A percentile compares a stretch with the other conserved stretches of the same genome.
Conservation (phyloP, 805 yeast species). For the Candida takata region DNA sequence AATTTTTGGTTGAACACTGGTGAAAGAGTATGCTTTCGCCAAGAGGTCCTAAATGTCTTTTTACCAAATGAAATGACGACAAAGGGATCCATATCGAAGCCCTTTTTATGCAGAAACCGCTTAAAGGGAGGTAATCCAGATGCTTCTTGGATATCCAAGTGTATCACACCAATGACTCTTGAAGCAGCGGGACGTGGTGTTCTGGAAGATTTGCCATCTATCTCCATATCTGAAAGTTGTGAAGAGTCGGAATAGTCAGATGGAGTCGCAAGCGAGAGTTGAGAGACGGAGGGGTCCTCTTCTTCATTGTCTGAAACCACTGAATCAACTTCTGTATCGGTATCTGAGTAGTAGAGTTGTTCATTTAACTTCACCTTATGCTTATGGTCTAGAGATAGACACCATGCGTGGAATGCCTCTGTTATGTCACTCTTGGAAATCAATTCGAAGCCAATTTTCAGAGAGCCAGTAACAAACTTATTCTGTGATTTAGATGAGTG, state of each 20-base stretch:
- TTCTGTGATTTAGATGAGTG: conserved; percentile 33
- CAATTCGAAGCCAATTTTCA: conserved; percentile 37
- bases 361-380: conserved; percentile 14
- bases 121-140: conserved; percentile 72
- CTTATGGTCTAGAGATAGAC: conserved; percentile 2
- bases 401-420: conserved; percentile 20
- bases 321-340: conserved; percentile 23
- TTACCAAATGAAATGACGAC: conserved; percentile 87
- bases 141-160: conserved; percentile 69
- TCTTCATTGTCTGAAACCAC: conserved; percentile 6
- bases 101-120: conserved; percentile 49
- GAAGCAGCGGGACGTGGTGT: background rate
- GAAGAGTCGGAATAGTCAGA: conserved; percentile 4
- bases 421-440: conserved; percentile 15
- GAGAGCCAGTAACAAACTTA: conserved; percentile 42
- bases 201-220: too few species aligned
- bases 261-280: background rate
- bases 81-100: conserved; percentile 96
- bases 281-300: background rate
- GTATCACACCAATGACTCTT: conserved; percentile 52
- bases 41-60: conserved; percentile 77
- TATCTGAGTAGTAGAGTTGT: conserved; percentile 21
- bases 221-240: background rate
- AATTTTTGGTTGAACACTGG: conserved; percentile 79
- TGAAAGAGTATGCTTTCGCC: conserved; percentile 72